A percentile compares a stretch with the other conserved stretches of the same genome.
These are phyloP conservation scores for Sungouiella thailandica DNA, from an alignment of 805 yeast genomes.

Conservation along the genomic window DNA sequence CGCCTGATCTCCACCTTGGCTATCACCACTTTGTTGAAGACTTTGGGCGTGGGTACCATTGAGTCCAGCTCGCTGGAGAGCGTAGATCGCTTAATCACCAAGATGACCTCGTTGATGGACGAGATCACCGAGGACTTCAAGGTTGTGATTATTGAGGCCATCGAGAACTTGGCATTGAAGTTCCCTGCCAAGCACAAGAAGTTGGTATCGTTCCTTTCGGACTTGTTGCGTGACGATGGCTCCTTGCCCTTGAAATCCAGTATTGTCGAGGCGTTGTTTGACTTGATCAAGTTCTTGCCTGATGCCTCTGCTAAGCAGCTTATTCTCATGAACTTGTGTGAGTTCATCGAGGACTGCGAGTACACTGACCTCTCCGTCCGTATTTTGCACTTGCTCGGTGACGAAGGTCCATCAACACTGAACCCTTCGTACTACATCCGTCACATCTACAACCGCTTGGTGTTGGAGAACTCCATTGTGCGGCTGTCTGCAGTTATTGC, in stretches of 20 bases:
- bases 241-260: constrained; percentile 79
- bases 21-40: constrained; percentile 89
- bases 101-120: constrained; percentile 82
- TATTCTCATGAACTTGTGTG: constrained; percentile 87
- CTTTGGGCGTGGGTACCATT: constrained; percentile 69
- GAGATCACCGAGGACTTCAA: constrained; percentile 96
- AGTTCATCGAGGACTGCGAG: constrained; percentile 97
- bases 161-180: constrained; percentile 84
- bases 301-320: constrained; percentile 62
- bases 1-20: constrained; percentile 95
- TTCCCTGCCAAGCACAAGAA: constrained; percentile 88
- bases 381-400: constrained; percentile 85
- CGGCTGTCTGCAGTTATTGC: constrained; percentile 95
- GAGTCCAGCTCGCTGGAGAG: constrained; percentile 43
- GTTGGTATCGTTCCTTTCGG: constrained; percentile 77
- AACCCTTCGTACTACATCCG: constrained; percentile 90
- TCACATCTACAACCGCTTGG: constrained; percentile 95
- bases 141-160: constrained; percentile 90
- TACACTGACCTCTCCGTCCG: constrained; percentile 91
- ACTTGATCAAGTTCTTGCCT: constrained; percentile 82
- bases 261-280: constrained; percentile 89
- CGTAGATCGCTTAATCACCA: constrained; percentile 84
- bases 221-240: constrained; percentile 86
- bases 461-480: constrained; percentile 89
- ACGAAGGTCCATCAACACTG: constrained; percentile 84